Evolutionary conservation across 495 filamentous ascomycete species (phyloP), one percentile per base, ranked within the genome.

Genomic region (Halenospora varia): DNA sequence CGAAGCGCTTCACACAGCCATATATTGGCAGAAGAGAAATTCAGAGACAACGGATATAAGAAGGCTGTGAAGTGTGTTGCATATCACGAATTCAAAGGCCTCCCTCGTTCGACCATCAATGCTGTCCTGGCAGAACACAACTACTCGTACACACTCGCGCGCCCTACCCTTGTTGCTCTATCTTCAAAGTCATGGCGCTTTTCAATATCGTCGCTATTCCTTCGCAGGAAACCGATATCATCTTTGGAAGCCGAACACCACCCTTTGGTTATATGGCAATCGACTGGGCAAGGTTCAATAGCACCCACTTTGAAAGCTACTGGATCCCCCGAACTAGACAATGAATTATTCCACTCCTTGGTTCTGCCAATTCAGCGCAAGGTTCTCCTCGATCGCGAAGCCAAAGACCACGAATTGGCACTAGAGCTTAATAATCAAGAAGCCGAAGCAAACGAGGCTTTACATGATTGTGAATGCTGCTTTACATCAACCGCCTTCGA

Each of bases 381-480:
- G 23, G 67, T 74, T 18, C 79, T 75, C 9, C 70, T 74, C 25
- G 78, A 84, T n/a, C 83, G 80, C 57, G 82, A 88, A 44, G 70
- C 64, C 1, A 70, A 71, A 17, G 94, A 98, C 63, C 78, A 74
- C 50, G 65, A 66, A 26, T 58, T 89, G 35, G 92, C 94, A 9
- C 61, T 80, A 4, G 74, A 82, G 22, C 62, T 96, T 56, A 94
- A 96, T 69, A 83, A 82, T 20, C 71, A 74, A 40, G 88, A 97
- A 62, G 93, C 94, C 3, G 83, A 88, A 62, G 75, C 80, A 25
- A 80, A 76, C 4, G 78, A 85, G 25, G 85, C 84, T 22, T 67
- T 92, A 17, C 87, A 91, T 62, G 94, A 97, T 66, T 98, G 94
- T 68, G 85, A 87, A 63, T 97, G 93, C 73, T 98, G 94, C 72